Evolutionary conservation across 495 filamentous ascomycete genomes (phyloP).

Genomic region (Xylaria curta): DNA sequence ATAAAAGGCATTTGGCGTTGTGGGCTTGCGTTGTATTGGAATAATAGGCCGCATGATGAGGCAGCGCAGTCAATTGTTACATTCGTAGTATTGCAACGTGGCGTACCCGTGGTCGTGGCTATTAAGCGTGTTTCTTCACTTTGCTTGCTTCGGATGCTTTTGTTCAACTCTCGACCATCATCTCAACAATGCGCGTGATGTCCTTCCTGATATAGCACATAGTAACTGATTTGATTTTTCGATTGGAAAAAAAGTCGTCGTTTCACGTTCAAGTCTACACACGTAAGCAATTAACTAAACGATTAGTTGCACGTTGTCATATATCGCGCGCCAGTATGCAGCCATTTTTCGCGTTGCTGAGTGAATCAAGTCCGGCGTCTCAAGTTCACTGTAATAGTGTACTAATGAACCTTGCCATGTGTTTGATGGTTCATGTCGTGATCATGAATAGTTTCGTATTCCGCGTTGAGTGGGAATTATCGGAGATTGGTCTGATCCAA

Average conservation of each 20-base stretch:
- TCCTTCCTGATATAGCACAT: not conserved
- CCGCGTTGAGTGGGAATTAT: not conserved
- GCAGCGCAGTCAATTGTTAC: not conserved
- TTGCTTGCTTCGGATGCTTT: not conserved
- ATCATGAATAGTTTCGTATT: not conserved
- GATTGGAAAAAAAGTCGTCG: not conserved
- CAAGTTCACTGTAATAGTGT: not conserved
- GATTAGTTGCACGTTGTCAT: not conserved
- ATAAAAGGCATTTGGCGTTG: not conserved
- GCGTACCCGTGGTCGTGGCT: not conserved
- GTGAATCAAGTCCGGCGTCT: not conserved
- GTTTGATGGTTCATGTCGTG: conserved; percentile 1
- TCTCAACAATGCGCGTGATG: not conserved
- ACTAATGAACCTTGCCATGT: not conserved
- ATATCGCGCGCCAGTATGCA: not conserved
- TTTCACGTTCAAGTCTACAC: not conserved
- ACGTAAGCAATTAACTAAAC: conserved; percentile 9
- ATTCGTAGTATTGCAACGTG: not conserved
- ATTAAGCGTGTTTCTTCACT: not conserved
- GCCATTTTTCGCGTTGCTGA: conserved; percentile 1
- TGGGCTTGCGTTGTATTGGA: not conserved
- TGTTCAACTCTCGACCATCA: not conserved
- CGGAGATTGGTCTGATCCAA: not conserved
- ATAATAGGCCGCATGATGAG: not conserved
- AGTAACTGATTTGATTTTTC: not conserved